A percentile compares a stretch with the other conserved stretches of the same genome.
Conservation (phyloP, 352 stramenopile species). For the Phytophthora uliginosa region DNA sequence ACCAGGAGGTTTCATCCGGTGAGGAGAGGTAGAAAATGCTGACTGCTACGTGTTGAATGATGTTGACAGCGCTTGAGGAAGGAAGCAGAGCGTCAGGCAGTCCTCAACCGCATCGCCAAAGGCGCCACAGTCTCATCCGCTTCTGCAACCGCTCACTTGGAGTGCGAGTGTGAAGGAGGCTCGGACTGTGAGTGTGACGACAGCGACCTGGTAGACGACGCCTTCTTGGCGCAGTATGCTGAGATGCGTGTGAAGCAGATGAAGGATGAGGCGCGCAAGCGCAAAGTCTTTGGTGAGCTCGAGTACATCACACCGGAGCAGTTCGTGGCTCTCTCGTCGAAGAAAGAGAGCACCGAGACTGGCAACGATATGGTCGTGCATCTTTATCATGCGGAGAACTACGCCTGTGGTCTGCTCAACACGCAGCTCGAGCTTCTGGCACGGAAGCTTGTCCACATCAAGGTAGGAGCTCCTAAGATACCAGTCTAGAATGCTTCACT, state of each 20-base stretch:
- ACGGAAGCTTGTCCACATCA: conserved; percentile 61
- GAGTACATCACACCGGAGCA: conserved; percentile 63
- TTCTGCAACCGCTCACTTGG: conserved; percentile 19
- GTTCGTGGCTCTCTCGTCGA: conserved; percentile 62
- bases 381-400: conserved; percentile 78
- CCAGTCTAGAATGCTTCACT: background rate
- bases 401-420: conserved; percentile 80
- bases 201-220: conserved; percentile 61
- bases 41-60: conserved; percentile 1
- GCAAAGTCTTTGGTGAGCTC: conserved; percentile 60
- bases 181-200: conserved; percentile 56
- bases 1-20: background rate
- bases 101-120: conserved; percentile 76
- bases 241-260: conserved; percentile 76
- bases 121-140: conserved; percentile 33
- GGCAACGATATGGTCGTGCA: conserved; percentile 58
- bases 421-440: conserved; percentile 68
- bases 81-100: conserved; percentile 58
- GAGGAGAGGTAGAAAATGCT: background rate
- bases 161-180: conserved; percentile 33
- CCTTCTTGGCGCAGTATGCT: conserved; percentile 71
- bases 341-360: conserved; percentile 8
- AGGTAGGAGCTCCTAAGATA: conserved; percentile 43
- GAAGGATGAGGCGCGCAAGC: conserved; percentile 42
- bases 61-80: conserved; percentile 45